Percentiles rank a stretch among this genome's conserved stretches.
These are phyloP conservation scores for Clathrus columnatus DNA, from an alignment of 768 basidiomycete genomes.

Conservation along the genomic window DNA sequence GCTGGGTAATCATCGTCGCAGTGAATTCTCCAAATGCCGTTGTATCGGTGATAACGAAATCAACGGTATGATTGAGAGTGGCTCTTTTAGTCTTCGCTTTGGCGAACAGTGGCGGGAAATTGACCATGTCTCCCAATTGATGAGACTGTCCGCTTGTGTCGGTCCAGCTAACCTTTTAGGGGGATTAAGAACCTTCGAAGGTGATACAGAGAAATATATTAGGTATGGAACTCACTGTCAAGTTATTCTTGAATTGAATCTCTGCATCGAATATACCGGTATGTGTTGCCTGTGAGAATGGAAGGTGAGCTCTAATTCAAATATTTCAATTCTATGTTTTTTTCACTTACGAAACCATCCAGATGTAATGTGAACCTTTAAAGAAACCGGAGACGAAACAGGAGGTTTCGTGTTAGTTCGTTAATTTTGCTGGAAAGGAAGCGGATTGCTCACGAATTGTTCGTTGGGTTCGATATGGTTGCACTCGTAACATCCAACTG, in stretches of 20 bases:
- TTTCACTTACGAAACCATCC: background rate
- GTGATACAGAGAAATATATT: background rate
- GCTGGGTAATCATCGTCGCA: slow-evolving; percentile 51
- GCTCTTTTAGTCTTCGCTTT: slow-evolving; percentile 42
- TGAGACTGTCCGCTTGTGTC: slow-evolving; percentile 32
- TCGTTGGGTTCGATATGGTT: slow-evolving; percentile 43
- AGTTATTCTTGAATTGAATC: slow-evolving; percentile 50
- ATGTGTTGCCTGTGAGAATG: slow-evolving; percentile 43
- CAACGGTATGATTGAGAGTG: slow-evolving; percentile 48
- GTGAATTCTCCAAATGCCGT: slow-evolving; percentile 56
- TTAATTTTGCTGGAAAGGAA: too few species aligned
- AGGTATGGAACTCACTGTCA: slow-evolving; percentile 25
- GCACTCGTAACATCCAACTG: slow-evolving; percentile 46
- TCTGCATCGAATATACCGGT: slow-evolving; percentile 56
- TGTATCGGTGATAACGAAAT: slow-evolving; percentile 48
- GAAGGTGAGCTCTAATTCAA: background rate
- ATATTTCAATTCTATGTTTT: background rate
- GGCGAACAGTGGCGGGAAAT: slow-evolving; percentile 38
- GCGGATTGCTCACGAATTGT: slow-evolving; percentile 39
- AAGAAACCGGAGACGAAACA: background rate
- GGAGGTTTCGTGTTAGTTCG: too few species aligned
- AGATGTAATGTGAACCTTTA: slow-evolving; percentile 3
- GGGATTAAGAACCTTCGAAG: background rate
- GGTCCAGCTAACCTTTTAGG: slow-evolving; percentile 27
- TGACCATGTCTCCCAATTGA: slow-evolving; percentile 42